Percentiles rank a stretch among this genome's conserved stretches.
phyloP scores from a whole-genome alignment of 2,329 filamentous ascomycete genomes.

The Trichoderma brevicompactum region DNA sequence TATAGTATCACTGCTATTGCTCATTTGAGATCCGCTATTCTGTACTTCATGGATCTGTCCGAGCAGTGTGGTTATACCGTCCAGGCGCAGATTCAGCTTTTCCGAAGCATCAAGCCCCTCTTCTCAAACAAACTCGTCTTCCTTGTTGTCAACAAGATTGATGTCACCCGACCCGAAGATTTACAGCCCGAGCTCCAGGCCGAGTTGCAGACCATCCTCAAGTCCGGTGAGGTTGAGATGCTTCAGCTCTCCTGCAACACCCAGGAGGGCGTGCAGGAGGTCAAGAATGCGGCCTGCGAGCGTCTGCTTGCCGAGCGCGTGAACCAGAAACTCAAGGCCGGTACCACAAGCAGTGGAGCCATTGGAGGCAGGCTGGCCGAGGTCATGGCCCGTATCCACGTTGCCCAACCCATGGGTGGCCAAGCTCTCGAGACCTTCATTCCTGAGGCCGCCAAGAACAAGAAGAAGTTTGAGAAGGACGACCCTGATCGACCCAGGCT shows the following conservation, averaged over 20 bases:
- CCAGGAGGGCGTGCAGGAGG: constrained; percentile 88
- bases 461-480: constrained; percentile 86
- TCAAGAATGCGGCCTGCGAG: constrained; percentile 95
- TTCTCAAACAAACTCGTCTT: constrained; percentile 98
- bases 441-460: constrained; percentile 77
- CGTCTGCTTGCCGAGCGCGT: constrained; percentile 90
- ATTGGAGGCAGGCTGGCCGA: constrained; percentile 84
- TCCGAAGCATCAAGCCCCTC: constrained; percentile 94
- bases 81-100: constrained; percentile 88
- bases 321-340: constrained; percentile 93
- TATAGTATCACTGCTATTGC: constrained; percentile 91
- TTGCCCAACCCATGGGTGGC: constrained; percentile 89
- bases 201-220: constrained; percentile 77
- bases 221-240: constrained; percentile 88
- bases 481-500: constrained; percentile 84
- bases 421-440: constrained; percentile 81
- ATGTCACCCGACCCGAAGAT: constrained; percentile 85
- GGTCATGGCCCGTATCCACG: constrained; percentile 92
- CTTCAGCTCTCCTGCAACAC: constrained; percentile 95
- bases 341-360: constrained; percentile 74
- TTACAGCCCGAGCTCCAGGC: constrained; percentile 77
- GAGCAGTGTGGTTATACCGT: constrained; percentile 97
- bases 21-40: constrained; percentile 89
- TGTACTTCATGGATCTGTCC: constrained; percentile 98
- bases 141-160: constrained; percentile 97